Evolutionary conservation across 2,329 filamentous ascomycete species (phyloP).

Genomic region (Bipolaris gigantea): DNA sequence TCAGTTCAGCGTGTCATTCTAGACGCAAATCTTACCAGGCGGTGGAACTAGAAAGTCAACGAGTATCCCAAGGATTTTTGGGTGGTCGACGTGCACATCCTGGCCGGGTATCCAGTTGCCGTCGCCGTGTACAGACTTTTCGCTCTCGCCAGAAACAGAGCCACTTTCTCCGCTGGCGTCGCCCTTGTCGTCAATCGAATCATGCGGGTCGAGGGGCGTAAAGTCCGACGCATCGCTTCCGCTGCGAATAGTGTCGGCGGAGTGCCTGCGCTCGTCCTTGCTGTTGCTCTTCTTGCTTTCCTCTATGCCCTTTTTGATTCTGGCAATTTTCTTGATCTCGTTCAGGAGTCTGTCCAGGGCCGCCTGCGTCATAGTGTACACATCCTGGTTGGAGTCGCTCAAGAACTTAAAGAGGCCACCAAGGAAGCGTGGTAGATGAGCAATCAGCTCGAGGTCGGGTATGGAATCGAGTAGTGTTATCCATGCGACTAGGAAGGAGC

Average conservation of each 20-base stretch:
- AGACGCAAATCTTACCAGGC: slow-evolving; percentile 59
- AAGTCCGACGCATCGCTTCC: slow-evolving; percentile 62
- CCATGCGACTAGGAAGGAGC: slow-evolving; percentile 95
- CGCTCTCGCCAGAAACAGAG: slow-evolving; percentile 41
- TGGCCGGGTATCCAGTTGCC: slow-evolving; percentile 98
- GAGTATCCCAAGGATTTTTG: slow-evolving; percentile 87
- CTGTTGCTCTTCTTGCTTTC: slow-evolving; percentile 75
- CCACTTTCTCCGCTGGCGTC: slow-evolving; percentile 46
- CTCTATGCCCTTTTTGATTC: slow-evolving; percentile 86
- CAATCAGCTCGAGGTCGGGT: slow-evolving; percentile 91
- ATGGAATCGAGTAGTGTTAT: slow-evolving; percentile 94
- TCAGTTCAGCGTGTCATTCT: neutral
- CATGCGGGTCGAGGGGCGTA: slow-evolving; percentile 45
- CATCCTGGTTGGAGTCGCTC: slow-evolving; percentile 86
- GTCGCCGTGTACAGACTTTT: slow-evolving; percentile 60
- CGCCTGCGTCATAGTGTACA: slow-evolving; percentile 89
- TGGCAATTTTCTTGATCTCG: slow-evolving; percentile 93
- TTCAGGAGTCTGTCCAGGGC: slow-evolving; percentile 86
- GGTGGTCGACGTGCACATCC: slow-evolving; percentile 92
- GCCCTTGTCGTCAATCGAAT: slow-evolving; percentile 55
- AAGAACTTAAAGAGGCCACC: slow-evolving; percentile 88
- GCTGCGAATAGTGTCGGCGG: slow-evolving; percentile 58
- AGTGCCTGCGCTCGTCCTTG: slow-evolving; percentile 69
- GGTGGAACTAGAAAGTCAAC: slow-evolving; percentile 86
- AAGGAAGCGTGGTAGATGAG: slow-evolving; percentile 88